Evolutionary conservation across 2,329 filamentous ascomycete genomes (phyloP).

Genomic region (Diaporthe sp.): DNA sequence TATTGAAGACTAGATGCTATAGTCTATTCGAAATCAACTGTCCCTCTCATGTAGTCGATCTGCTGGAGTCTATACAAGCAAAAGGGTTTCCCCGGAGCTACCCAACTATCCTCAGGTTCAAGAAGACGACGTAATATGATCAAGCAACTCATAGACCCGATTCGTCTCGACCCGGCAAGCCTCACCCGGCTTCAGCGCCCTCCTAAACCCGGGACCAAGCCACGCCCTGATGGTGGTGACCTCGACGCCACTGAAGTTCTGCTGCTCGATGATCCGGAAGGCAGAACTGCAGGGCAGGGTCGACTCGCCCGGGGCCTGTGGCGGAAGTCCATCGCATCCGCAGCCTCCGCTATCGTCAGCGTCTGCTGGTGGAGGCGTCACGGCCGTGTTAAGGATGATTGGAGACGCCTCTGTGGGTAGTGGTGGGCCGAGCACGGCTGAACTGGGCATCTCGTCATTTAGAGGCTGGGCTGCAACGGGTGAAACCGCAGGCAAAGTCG

Average conservation of each 20-base stretch:
- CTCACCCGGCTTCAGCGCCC: conserved; percentile 26
- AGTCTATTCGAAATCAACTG: not conserved
- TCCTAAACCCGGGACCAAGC: conserved; percentile 37
- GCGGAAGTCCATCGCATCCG: conserved; percentile 24
- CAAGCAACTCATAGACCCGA: conserved; percentile 37
- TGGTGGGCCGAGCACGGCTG: not conserved
- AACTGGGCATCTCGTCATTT: not conserved
- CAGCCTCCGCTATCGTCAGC: not conserved
- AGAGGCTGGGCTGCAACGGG: not conserved
- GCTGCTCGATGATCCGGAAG: conserved; percentile 48
- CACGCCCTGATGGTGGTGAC: conserved; percentile 33
- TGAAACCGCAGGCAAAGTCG: not conserved
- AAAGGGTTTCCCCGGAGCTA: not conserved
- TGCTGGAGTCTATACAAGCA: not conserved
- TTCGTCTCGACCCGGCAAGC: conserved; percentile 38
- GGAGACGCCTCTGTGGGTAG: not conserved
- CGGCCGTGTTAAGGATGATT: too few species aligned
- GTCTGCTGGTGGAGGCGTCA: not conserved
- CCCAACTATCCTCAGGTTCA: not conserved
- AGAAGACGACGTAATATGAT: conserved; percentile 33
- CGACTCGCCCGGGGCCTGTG: conserved; percentile 41
- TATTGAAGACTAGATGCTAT: not conserved
- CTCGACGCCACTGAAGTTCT: conserved; percentile 47
- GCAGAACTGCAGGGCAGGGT: conserved; percentile 50
- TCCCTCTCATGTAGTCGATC: not conserved